Evolutionary conservation across 148 eudicot genomes (phyloP).

Genomic region (Rhododendron mucronatum): DNA sequence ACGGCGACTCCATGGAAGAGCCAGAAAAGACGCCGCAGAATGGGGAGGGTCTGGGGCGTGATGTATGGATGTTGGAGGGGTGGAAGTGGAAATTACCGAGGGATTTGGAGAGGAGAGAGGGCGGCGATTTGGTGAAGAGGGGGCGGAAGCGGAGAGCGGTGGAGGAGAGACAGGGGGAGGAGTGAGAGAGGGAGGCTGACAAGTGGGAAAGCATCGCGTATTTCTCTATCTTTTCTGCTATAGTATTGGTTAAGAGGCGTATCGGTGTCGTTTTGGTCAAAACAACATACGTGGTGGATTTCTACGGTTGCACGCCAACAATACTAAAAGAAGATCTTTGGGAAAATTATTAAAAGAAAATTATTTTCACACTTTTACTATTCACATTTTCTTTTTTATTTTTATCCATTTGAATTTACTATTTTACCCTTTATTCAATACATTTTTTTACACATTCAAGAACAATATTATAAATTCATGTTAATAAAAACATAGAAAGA

Average conservation of each 20-base stretch:
- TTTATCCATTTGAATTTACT: too few relatives aligned
- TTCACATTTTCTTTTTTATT: too few relatives aligned
- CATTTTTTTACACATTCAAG: too few relatives aligned
- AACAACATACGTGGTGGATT: background rate
- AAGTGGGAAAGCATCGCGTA: slow-evolving; percentile 35
- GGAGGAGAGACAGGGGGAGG: slow-evolving; percentile 15
- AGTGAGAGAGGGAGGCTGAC: slow-evolving; percentile 24
- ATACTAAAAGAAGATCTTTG: too few relatives aligned
- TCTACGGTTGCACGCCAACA: background rate
- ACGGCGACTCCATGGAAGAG: slow-evolving; percentile 32
- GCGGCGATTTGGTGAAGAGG: slow-evolving; percentile 16
- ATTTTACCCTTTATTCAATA: too few relatives aligned
- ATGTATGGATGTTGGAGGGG: slow-evolving; percentile 9
- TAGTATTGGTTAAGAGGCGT: background rate
- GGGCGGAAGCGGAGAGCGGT: slow-evolving; percentile 7
- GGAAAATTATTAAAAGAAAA: too few relatives aligned
- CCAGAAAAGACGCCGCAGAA: slow-evolving; percentile 16
- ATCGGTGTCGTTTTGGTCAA: background rate
- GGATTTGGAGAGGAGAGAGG: slow-evolving; percentile 10
- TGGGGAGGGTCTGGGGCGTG: slow-evolving; percentile 13
- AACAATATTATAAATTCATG: too few relatives aligned
- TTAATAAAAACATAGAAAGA: too few relatives aligned
- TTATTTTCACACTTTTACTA: too few relatives aligned
- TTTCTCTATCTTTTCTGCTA: background rate
- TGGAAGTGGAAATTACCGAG: slow-evolving; percentile 12